Evolutionary conservation across 2,329 filamentous ascomycete genomes (phyloP).

Genomic region (Phyllosticta paracitricarpa): DNA sequence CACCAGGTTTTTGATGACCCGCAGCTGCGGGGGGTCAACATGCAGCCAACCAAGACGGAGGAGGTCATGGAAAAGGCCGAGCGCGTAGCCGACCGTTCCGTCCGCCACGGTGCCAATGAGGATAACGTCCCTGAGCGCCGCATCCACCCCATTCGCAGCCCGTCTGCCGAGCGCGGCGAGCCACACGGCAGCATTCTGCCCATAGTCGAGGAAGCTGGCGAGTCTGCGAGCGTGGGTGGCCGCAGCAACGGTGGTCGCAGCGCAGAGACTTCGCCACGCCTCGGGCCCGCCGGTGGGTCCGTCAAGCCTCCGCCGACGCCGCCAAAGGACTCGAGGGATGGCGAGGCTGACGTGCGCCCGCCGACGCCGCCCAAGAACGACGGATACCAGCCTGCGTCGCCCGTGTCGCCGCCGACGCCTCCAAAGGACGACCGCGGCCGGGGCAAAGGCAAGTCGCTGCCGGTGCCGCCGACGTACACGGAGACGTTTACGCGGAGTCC

Average conservation of each 20-base stretch:
- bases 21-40: constrained; percentile 28
- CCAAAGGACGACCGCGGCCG: constrained; percentile 28
- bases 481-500: constrained; percentile 13
- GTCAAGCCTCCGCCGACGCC: constrained; percentile 35
- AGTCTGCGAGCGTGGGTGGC: constrained; percentile 57
- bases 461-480: constrained; percentile 17
- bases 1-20: constrained; percentile 26
- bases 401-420: constrained; percentile 29
- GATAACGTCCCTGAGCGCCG: constrained; percentile 53
- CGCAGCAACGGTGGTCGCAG: constrained; percentile 38
- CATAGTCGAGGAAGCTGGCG: constrained; percentile 82
- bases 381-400: constrained; percentile 14
- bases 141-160: constrained; percentile 48
- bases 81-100: constrained; percentile 50
- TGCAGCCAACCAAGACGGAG: constrained; percentile 36
- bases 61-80: constrained; percentile 52
- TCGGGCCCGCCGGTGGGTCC: constrained; percentile 6
- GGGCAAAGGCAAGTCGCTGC: constrained; percentile 24
- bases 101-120: constrained; percentile 35
- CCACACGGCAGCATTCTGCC: constrained; percentile 56
- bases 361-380: constrained; percentile 30
- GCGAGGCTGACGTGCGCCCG: constrained; percentile 19
- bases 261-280: constrained; percentile 10
- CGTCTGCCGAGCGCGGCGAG: constrained; percentile 46
- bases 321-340: constrained; percentile 28